A percentile compares a stretch with the other conserved stretches of the same genome.
Evolutionary conservation across 192 early-diverging fungal genomes (phyloP).

Genomic region (Chytriomyces sp.): DNA sequence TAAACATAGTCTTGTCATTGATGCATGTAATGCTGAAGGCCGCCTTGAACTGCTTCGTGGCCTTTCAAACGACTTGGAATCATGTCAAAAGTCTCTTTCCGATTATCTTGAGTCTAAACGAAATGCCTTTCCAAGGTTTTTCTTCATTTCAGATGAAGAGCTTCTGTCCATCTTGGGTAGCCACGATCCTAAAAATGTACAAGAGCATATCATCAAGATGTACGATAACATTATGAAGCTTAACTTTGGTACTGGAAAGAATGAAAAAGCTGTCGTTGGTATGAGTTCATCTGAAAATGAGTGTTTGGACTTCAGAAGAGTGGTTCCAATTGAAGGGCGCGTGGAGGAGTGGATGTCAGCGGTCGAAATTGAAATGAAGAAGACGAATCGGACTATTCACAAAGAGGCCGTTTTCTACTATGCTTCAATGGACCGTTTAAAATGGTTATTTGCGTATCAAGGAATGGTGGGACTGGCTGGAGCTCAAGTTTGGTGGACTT

Average conservation of each 20-base stretch:
- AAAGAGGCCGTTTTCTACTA: slow-evolving; percentile 66
- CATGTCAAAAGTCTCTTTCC: slow-evolving; percentile 61
- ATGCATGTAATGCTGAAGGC: slow-evolving; percentile 59
- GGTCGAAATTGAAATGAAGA: slow-evolving; percentile 66
- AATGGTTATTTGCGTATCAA: slow-evolving; percentile 59
- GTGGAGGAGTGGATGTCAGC: slow-evolving; percentile 65
- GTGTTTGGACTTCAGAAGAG: slow-evolving; percentile 47
- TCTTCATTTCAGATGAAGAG: slow-evolving; percentile 68
- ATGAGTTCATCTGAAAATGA: slow-evolving; percentile 66
- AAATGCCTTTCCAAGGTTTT: slow-evolving; percentile 63
- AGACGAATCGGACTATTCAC: slow-evolving; percentile 59
- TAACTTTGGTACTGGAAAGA: slow-evolving; percentile 65
- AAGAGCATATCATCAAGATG: slow-evolving; percentile 70
- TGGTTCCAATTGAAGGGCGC: slow-evolving; percentile 53
- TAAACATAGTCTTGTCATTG: slow-evolving; percentile 55
- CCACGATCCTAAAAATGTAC: slow-evolving; percentile 62
- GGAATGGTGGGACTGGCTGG: slow-evolving; percentile 60
- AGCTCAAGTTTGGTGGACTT: slow-evolving; percentile 71
- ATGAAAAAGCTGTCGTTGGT: slow-evolving; percentile 59
- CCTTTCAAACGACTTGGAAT: slow-evolving; percentile 58
- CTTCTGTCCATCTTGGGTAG: slow-evolving; percentile 63
- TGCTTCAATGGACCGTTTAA: slow-evolving; percentile 55
- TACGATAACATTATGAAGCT: slow-evolving; percentile 64
- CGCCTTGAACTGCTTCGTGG: slow-evolving; percentile 51
- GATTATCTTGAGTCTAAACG: slow-evolving; percentile 65